A percentile compares a stretch with the other conserved stretches of the same genome.
These are phyloP conservation scores for Globisporangium megalacanthum DNA, from an alignment of 352 stramenopile species.

Conservation along the genomic window DNA sequence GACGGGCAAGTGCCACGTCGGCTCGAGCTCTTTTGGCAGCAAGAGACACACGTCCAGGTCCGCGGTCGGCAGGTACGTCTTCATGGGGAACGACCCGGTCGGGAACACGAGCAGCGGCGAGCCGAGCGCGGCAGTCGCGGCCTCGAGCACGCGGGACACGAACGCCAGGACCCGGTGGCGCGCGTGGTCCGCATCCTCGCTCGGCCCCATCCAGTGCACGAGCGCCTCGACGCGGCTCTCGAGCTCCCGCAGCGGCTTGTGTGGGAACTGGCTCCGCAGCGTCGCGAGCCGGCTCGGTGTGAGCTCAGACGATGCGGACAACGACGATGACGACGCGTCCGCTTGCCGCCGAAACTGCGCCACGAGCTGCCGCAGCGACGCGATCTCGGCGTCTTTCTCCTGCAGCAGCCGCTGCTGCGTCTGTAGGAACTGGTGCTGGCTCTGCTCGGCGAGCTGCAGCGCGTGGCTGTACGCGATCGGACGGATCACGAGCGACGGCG, in stretches of 20 bases:
- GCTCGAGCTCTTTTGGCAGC: conserved; percentile 70
- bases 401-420: conserved; percentile 49
- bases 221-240: conserved; percentile 33
- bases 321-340: background rate
- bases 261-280: conserved; percentile 35
- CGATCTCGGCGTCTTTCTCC: conserved; percentile 67
- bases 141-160: conserved; percentile 55
- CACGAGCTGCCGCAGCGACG: conserved; percentile 31
- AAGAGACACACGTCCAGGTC: conserved; percentile 84
- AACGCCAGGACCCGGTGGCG: conserved; percentile 62
- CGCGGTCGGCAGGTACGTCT: conserved; percentile 86
- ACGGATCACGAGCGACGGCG: conserved; percentile 54
- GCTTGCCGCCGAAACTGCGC: conserved; percentile 16
- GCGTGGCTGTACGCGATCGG: conserved; percentile 70
- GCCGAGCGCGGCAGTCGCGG: conserved; percentile 36
- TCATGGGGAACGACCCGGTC: conserved; percentile 87
- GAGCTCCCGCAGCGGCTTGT: conserved; percentile 19
- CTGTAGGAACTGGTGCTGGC: conserved; percentile 47
- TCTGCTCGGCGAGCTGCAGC: conserved; percentile 57
- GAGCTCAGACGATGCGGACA: background rate
- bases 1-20: conserved; percentile 82
- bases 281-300: background rate
- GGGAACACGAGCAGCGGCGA: conserved; percentile 52
- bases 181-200: conserved; percentile 49
- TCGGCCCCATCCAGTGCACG: conserved; percentile 64